phyloP scores from a whole-genome alignment of 768 basidiomycete genomes.

The Termitomyces sp. region DNA sequence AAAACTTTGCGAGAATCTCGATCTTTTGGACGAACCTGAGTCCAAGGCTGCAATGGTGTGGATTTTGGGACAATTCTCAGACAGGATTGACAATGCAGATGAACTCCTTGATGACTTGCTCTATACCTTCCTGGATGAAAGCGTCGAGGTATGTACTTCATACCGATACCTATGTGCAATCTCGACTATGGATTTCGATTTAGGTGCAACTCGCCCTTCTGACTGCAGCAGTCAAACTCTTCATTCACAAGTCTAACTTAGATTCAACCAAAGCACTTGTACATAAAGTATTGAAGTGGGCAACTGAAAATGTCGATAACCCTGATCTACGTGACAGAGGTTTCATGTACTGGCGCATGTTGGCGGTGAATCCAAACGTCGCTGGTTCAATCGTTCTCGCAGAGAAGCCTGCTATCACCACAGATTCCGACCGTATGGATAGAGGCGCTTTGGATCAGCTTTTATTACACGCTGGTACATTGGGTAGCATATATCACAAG shows the following conservation, averaged over 20 bases:
- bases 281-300: slow-evolving; percentile 93
- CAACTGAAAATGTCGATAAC: slow-evolving; percentile 97
- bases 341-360: slow-evolving; percentile 99
- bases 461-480: slow-evolving; percentile 85
- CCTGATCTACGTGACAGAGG: slow-evolving; percentile 96
- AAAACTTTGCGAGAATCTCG: slow-evolving; percentile 86
- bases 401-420: slow-evolving; percentile 96
- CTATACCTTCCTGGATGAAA: slow-evolving; percentile 87
- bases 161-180: neutral
- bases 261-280: slow-evolving; percentile 86
- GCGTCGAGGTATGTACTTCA: slow-evolving; percentile 68
- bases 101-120: slow-evolving; percentile 90
- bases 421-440: slow-evolving; percentile 96
- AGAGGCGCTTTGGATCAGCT: slow-evolving; percentile 93
- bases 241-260: slow-evolving; percentile 82
- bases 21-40: slow-evolving; percentile 91
- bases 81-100: slow-evolving; percentile 93
- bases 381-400: slow-evolving; percentile 88
- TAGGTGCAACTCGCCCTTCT: slow-evolving; percentile 94
- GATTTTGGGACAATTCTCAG: slow-evolving; percentile 95
- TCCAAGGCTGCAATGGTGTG: slow-evolving; percentile 97
- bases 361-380: slow-evolving; percentile 86
- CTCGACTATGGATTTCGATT: neutral
- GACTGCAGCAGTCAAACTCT: slow-evolving; percentile 93
- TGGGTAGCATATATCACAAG: slow-evolving; percentile 97